phyloP scores from a whole-genome alignment of 345 rosid species.

The Acer campestre region DNA sequence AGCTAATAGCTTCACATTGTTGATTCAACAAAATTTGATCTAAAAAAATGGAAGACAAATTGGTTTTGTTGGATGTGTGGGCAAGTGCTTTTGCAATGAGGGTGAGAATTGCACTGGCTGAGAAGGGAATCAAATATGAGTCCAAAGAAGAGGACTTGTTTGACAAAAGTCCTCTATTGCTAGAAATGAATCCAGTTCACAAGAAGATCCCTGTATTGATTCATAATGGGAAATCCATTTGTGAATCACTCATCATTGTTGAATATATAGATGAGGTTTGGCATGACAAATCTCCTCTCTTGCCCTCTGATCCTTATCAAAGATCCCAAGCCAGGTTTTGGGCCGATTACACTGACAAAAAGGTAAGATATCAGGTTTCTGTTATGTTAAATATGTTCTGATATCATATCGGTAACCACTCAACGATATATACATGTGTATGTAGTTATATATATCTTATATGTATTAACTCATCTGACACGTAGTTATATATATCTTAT shows the following conservation, averaged over 20 bases:
- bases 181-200: neutral
- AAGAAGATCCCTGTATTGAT: neutral
- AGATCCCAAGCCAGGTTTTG: slow-evolving; percentile 9
- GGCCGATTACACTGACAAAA: slow-evolving; percentile 13
- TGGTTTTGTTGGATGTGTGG: neutral
- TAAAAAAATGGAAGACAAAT: neutral
- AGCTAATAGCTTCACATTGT: too few relatives aligned
- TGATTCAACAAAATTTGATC: too few relatives aligned
- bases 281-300: neutral
- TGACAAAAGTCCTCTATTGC: neutral
- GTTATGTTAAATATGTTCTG: neutral
- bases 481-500: too few relatives aligned
- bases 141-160: neutral
- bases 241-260: slow-evolving; percentile 1
- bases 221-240: slow-evolving; percentile 3
- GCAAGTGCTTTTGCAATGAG: neutral
- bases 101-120: slow-evolving; percentile 4
- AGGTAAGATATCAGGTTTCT: neutral
- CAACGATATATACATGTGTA: too few relatives aligned
- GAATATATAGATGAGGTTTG: slow-evolving; percentile 6
- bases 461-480: too few relatives aligned
- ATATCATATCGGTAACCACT: too few relatives aligned
- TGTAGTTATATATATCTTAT: neutral
- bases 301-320: neutral
- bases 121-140: slow-evolving; percentile 10